These are phyloP conservation scores for Aspergillus hortae DNA, from an alignment of 2,329 filamentous ascomycete genomes.

Conservation along the genomic window DNA sequence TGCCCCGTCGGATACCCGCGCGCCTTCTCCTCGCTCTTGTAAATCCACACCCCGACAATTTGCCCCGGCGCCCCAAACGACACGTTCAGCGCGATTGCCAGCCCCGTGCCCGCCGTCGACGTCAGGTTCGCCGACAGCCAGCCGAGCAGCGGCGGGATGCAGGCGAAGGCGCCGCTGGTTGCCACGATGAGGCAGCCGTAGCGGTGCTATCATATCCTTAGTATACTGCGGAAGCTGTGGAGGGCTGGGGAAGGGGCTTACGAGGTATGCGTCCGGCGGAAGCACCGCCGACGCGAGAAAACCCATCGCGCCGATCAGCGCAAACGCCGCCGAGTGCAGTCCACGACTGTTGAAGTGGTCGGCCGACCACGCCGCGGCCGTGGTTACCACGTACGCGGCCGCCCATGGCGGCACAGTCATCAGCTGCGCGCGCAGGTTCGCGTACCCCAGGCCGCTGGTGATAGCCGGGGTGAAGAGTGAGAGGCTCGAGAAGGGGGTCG, in stretches of 20 bases:
- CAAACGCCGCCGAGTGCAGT: slow-evolving; percentile 49
- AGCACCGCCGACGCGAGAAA: slow-evolving; percentile 64
- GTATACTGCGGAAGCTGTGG: too few relatives aligned
- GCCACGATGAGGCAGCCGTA: slow-evolving; percentile 69
- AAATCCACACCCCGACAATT: slow-evolving; percentile 72
- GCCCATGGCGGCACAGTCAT: slow-evolving; percentile 66
- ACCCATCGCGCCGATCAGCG: slow-evolving; percentile 51
- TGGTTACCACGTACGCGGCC: slow-evolving; percentile 53
- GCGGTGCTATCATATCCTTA: slow-evolving; percentile 39
- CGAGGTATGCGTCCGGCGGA: slow-evolving; percentile 55
- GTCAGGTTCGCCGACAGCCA: slow-evolving; percentile 68
- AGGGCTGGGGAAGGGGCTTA: slow-evolving; percentile 17
- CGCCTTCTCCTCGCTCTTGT: slow-evolving; percentile 59
- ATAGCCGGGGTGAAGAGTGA: slow-evolving; percentile 63
- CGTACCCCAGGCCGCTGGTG: slow-evolving; percentile 54
- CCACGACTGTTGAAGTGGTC: slow-evolving; percentile 52
- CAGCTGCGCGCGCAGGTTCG: slow-evolving; percentile 59
- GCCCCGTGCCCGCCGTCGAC: slow-evolving; percentile 61
- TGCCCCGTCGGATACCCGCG: slow-evolving; percentile 67
- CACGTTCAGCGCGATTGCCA: slow-evolving; percentile 69
- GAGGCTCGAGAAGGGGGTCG: slow-evolving; percentile 56
- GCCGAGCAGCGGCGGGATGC: slow-evolving; percentile 66
- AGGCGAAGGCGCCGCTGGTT: slow-evolving; percentile 63
- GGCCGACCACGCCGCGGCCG: slow-evolving; percentile 56
- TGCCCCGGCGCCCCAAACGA: slow-evolving; percentile 66